These are phyloP conservation scores for Chlorella variabilis DNA, from an alignment of 163 green algal genomes.

Conservation along the genomic window DNA sequence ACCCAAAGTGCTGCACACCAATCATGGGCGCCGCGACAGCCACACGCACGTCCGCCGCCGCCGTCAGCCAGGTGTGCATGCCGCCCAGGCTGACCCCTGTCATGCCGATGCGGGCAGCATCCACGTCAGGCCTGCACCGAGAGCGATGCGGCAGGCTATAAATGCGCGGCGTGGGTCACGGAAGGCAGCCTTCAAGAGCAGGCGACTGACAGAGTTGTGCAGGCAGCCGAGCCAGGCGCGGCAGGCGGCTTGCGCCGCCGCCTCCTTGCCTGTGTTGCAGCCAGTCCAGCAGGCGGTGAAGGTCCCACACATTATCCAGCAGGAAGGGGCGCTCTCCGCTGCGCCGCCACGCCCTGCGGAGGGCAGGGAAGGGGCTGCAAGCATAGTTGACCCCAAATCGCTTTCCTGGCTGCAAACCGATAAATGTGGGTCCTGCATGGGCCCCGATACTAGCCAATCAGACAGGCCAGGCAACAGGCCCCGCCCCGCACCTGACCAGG, in stretches of 20 bases:
- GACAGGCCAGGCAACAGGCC: background rate
- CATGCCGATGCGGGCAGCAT: conserved; percentile 66
- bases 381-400: background rate
- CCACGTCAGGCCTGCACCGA: conserved; percentile 55
- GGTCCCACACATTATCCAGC: conserved; percentile 81
- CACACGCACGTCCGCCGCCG: conserved; percentile 64
- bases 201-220: too few relatives aligned
- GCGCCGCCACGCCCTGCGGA: conserved; percentile 62
- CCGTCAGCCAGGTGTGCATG: conserved; percentile 75
- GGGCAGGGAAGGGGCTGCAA: background rate
- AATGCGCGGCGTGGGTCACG: too few relatives aligned
- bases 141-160: background rate
- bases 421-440: too few relatives aligned
- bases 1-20: conserved; percentile 66
- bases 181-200: too few relatives aligned
- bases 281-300: conserved; percentile 72
- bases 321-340: conserved; percentile 72
- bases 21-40: conserved; percentile 68
- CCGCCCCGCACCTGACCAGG: conserved; percentile 49
- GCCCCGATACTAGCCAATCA: too few relatives aligned
- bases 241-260: too few relatives aligned
- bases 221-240: too few relatives aligned
- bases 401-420: too few relatives aligned
- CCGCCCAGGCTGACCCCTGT: conserved; percentile 76
- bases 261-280: conserved; percentile 43